Evolutionary conservation across 1,284 basidiomycete species (phyloP).

Genomic region (Cystobasidium sp.): DNA sequence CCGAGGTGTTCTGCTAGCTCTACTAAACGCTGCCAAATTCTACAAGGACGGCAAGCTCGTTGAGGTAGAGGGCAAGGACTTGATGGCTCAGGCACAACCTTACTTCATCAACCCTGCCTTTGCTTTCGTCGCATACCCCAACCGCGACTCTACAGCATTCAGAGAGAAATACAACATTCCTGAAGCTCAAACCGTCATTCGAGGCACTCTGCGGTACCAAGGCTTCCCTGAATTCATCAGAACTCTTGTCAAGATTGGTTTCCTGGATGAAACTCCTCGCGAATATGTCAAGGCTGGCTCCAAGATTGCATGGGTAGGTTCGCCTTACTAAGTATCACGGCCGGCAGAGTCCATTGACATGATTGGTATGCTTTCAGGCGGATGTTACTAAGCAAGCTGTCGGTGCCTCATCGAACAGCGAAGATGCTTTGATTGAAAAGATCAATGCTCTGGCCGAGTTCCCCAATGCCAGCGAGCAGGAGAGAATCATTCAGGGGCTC

Average conservation of each 20-base stretch:
- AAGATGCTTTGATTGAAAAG: constrained; percentile 71
- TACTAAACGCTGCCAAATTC: constrained; percentile 90
- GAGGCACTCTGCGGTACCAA: constrained; percentile 94
- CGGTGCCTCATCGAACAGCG: constrained; percentile 70
- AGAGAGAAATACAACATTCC: constrained; percentile 81
- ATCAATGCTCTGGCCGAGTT: constrained; percentile 74
- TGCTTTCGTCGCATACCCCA: constrained; percentile 93
- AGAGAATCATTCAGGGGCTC: constrained; percentile 81
- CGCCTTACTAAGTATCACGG: constrained; percentile 10
- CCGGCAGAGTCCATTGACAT: constrained; percentile 42
- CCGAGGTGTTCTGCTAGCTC: constrained; percentile 90
- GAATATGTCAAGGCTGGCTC: constrained; percentile 73
- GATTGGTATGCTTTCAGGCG: constrained; percentile 52
- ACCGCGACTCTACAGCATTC: constrained; percentile 93
- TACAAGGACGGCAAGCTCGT: constrained; percentile 69
- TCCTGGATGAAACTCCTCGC: constrained; percentile 77
- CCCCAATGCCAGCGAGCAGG: constrained; percentile 69
- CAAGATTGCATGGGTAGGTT: constrained; percentile 64
- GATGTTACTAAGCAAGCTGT: constrained; percentile 81
- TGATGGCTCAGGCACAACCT: constrained; percentile 86
- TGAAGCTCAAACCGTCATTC: constrained; percentile 88
- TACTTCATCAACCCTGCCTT: constrained; percentile 88
- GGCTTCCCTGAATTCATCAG: constrained; percentile 98
- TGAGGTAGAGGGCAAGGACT: constrained; percentile 68
- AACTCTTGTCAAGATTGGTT: constrained; percentile 84